Evolutionary conservation across 2,329 filamentous ascomycete species (phyloP).

Genomic region (Aspergillus jensenii): DNA sequence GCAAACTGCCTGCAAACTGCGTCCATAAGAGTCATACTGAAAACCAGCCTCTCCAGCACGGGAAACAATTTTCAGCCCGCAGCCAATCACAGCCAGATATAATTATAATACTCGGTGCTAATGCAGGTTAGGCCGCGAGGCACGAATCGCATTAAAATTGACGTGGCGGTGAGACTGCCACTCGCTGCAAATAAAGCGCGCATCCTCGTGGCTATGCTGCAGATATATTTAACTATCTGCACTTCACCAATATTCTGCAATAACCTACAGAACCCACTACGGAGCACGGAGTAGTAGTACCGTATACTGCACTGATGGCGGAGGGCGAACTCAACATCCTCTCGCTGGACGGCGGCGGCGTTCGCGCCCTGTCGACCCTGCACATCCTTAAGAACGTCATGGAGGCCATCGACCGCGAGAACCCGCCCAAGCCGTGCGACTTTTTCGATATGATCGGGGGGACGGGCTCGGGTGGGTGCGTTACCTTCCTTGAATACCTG

Average conservation of each 20-base stretch:
- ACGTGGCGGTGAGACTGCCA: conserved; percentile 4
- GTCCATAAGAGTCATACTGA: no score
- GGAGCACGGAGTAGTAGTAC: no score
- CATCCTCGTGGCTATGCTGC: not conserved
- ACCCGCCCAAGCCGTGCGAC: conserved; percentile 35
- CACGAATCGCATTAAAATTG: not conserved
- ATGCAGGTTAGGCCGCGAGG: not conserved
- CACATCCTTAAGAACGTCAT: conserved; percentile 39
- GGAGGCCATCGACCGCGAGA: conserved; percentile 27
- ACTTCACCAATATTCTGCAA: no score
- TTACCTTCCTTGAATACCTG: not conserved
- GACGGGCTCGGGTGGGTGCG: conserved; percentile 38
- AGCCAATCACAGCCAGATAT: no score
- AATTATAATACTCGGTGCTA: not conserved
- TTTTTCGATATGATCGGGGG: conserved; percentile 45
- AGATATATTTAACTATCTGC: not conserved
- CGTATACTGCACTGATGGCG: conserved; percentile 8
- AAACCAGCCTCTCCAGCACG: no score
- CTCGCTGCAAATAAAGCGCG: not conserved
- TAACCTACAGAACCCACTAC: no score
- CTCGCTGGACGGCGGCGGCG: conserved; percentile 41
- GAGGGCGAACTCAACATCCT: conserved; percentile 21
- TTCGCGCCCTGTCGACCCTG: conserved; percentile 41
- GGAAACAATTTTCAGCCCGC: no score
- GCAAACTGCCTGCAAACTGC: no score